phyloP scores from a whole-genome alignment of 2,329 filamentous ascomycete genomes.

The Alternaria gansuensis region DNA sequence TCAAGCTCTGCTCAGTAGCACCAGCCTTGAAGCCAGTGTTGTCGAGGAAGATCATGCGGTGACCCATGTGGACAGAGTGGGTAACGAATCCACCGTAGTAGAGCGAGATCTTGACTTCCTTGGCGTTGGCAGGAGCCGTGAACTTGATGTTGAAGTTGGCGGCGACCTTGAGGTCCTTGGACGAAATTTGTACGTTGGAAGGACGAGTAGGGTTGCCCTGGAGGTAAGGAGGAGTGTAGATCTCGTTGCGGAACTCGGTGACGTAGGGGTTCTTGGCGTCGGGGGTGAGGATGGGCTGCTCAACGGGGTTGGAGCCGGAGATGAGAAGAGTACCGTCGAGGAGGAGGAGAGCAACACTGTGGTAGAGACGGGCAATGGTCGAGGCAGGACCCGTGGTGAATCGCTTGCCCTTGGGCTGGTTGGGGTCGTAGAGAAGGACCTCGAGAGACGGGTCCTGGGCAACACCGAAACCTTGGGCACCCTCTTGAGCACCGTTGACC shows the following conservation, averaged over 20 bases:
- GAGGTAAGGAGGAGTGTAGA: conserved; percentile 69
- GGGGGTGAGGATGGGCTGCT: conserved; percentile 63
- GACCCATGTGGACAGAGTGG: conserved; percentile 69
- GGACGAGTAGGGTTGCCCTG: conserved; percentile 63
- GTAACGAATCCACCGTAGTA: conserved; percentile 70
- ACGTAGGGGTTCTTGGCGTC: conserved; percentile 60
- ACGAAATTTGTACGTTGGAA: conserved; percentile 58
- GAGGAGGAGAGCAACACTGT: conserved; percentile 67
- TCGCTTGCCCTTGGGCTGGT: conserved; percentile 60
- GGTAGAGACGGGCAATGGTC: conserved; percentile 63
- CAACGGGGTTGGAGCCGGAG: conserved; percentile 68
- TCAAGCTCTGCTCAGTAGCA: conserved; percentile 56
- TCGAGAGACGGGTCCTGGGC: conserved; percentile 63
- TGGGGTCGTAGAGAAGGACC: conserved; percentile 67
- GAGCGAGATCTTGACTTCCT: conserved; percentile 60
- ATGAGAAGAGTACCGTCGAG: conserved; percentile 68
- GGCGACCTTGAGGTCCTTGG: conserved; percentile 55
- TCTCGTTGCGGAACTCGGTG: conserved; percentile 70
- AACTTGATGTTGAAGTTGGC: conserved; percentile 61
- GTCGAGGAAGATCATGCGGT: conserved; percentile 66
- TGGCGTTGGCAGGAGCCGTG: conserved; percentile 54
- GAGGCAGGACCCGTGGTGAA: conserved; percentile 59
- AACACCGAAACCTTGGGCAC: conserved; percentile 68
- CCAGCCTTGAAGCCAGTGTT: conserved; percentile 58
- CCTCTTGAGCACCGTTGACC: conserved; percentile 67